Evolutionary conservation across 345 rosid species (phyloP).

Genomic region (Hevea brasiliensis): DNA sequence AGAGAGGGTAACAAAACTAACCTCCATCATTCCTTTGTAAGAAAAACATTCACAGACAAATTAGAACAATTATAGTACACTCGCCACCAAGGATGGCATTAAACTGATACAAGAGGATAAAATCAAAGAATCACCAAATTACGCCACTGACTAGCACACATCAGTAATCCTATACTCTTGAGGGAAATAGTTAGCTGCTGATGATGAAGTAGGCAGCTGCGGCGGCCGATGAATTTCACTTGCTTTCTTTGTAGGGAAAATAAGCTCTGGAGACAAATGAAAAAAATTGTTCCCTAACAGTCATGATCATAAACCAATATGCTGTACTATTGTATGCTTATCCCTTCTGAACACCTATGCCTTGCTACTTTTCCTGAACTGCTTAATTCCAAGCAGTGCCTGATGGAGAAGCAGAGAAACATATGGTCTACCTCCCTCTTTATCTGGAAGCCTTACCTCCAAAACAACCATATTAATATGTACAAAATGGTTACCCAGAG

Average conservation of each 20-base stretch:
- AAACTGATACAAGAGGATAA: conserved; percentile 37
- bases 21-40: conserved; percentile 33
- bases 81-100: conserved; percentile 46
- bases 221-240: conserved; percentile 16
- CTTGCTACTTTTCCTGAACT: conserved; percentile 22
- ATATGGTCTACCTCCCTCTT: conserved; percentile 28
- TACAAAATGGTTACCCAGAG: conserved; percentile 54
- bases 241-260: conserved; percentile 24
- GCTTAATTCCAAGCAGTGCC: conserved; percentile 29
- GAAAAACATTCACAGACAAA: conserved; percentile 26
- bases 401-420: conserved; percentile 29
- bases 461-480: conserved; percentile 36
- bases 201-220: conserved; percentile 26
- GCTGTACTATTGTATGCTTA: conserved; percentile 12
- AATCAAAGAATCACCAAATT: conserved; percentile 50
- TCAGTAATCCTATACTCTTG: conserved; percentile 28
- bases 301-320: conserved; percentile 26
- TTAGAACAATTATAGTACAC: conserved; percentile 55
- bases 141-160: conserved; percentile 33
- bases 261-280: conserved; percentile 24
- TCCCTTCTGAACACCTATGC: conserved; percentile 24
- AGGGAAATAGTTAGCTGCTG: conserved; percentile 34
- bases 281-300: conserved; percentile 35
- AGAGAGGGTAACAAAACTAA: conserved; percentile 13
- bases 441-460: conserved; percentile 19